Conservation (phyloP, 352 stramenopile species). For the Pilasporangium apinafurcum region DNA sequence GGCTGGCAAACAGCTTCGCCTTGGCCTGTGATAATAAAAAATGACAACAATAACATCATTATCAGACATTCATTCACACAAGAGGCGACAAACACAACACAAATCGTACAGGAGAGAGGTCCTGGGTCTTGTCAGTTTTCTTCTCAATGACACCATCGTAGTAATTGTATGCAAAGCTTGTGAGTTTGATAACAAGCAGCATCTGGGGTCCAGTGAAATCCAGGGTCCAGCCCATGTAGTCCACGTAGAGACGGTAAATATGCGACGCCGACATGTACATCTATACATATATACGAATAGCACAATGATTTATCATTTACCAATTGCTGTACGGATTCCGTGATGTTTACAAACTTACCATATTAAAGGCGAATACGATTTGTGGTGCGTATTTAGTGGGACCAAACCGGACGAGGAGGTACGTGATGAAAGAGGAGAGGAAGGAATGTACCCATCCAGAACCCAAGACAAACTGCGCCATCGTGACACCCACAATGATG, state of each 20-base stretch:
- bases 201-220: slow-evolving; percentile 88
- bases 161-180: slow-evolving; percentile 96
- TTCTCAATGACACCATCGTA: slow-evolving; percentile 83
- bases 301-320: too few species aligned
- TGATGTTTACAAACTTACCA: slow-evolving; percentile 20
- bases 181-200: slow-evolving; percentile 97
- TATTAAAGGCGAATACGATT: slow-evolving; percentile 90
- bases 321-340: too few species aligned
- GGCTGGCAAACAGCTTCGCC: slow-evolving; percentile 10
- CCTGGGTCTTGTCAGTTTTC: slow-evolving; percentile 11
- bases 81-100: too few species aligned
- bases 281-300: slow-evolving; percentile 2
- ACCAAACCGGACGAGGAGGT: slow-evolving; percentile 58
- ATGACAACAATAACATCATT: neutral
- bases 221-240: slow-evolving; percentile 91
- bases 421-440: slow-evolving; percentile 87
- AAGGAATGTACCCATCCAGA: slow-evolving; percentile 94
- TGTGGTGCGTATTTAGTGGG: slow-evolving; percentile 50
- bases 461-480: slow-evolving; percentile 93
- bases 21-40: slow-evolving; percentile 10
- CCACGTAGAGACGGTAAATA: slow-evolving; percentile 93
- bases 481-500: slow-evolving; percentile 88
- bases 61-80: too few species aligned
- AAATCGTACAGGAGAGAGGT: slow-evolving; percentile 21
- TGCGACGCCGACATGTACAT: slow-evolving; percentile 89